These are phyloP conservation scores for Lichtheimia hyalospora DNA, from an alignment of 371 early-diverging fungal species.

Conservation along the genomic window DNA sequence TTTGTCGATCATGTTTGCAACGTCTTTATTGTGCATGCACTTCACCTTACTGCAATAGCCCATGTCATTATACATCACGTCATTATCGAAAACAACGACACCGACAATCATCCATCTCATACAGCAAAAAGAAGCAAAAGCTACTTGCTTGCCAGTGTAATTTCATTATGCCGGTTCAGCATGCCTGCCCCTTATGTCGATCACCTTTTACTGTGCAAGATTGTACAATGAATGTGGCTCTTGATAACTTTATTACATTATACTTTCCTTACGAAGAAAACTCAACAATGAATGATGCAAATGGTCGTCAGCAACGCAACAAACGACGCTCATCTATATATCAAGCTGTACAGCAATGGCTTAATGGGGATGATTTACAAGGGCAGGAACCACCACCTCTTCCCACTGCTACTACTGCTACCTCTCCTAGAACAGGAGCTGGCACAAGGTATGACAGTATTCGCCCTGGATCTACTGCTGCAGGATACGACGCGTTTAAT, in stretches of 20 bases:
- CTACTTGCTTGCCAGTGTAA: conserved; percentile 4
- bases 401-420: background rate
- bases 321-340: conserved; percentile 1
- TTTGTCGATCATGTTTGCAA: conserved; percentile 13
- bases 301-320: background rate
- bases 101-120: background rate
- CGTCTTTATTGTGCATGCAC: conserved; percentile 7
- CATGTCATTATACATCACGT: conserved; percentile 6
- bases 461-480: conserved; percentile 2
- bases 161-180: background rate
- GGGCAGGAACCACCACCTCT: background rate
- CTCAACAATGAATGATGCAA: background rate
- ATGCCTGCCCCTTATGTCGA: conserved; percentile 14
- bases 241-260: conserved; percentile 10
- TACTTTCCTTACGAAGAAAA: conserved; percentile 10
- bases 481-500: background rate
- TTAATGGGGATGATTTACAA: too few relatives aligned
- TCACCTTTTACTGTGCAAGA: conserved; percentile 7
- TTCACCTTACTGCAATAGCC: background rate
- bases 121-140: conserved; percentile 6
- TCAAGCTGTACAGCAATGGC: conserved; percentile 4
- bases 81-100: background rate
- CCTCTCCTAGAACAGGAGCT: too few relatives aligned
- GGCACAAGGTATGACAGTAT: background rate
- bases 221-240: conserved; percentile 9